Conservation (phyloP, 2,329 filamentous ascomycete genomes). For the Xylaria sp. region DNA sequence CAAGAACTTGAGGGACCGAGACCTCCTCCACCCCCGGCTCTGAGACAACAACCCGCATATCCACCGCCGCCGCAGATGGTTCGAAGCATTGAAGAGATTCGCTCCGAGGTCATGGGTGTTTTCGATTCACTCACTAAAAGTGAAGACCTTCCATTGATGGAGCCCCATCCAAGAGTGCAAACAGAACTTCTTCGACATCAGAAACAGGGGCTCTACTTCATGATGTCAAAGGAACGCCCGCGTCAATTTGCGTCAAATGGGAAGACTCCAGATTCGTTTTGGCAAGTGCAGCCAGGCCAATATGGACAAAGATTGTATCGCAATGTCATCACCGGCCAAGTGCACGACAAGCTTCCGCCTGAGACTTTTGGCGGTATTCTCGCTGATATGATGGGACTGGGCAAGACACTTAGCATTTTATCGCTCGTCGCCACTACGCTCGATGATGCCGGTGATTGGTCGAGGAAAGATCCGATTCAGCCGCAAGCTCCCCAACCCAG, state of each 20-base stretch:
- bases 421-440: conserved; percentile 74
- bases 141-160: conserved; percentile 76
- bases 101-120: conserved; percentile 81
- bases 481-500: conserved; percentile 47
- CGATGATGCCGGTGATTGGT: conserved; percentile 68
- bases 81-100: conserved; percentile 84
- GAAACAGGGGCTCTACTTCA: conserved; percentile 87
- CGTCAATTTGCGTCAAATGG: conserved; percentile 62
- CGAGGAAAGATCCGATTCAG: conserved; percentile 56
- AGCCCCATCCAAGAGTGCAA: conserved; percentile 65
- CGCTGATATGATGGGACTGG: conserved; percentile 89
- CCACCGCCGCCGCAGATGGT: conserved; percentile 42
- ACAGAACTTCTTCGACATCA: conserved; percentile 82
- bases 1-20: conserved; percentile 61
- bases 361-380: conserved; percentile 76
- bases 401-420: conserved; percentile 84
- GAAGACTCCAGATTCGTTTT: conserved; percentile 73
- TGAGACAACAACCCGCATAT: conserved; percentile 41
- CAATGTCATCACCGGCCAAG: conserved; percentile 84
- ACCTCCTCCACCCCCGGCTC: conserved; percentile 43
- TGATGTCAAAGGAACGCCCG: conserved; percentile 77
- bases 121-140: conserved; percentile 83
- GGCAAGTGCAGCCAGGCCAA: conserved; percentile 65
- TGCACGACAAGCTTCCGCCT: conserved; percentile 63
- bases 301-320: conserved; percentile 68